Evolutionary conservation across 2,329 filamentous ascomycete species (phyloP).

Genomic region (Phaeosphaeriaceae sp.): DNA sequence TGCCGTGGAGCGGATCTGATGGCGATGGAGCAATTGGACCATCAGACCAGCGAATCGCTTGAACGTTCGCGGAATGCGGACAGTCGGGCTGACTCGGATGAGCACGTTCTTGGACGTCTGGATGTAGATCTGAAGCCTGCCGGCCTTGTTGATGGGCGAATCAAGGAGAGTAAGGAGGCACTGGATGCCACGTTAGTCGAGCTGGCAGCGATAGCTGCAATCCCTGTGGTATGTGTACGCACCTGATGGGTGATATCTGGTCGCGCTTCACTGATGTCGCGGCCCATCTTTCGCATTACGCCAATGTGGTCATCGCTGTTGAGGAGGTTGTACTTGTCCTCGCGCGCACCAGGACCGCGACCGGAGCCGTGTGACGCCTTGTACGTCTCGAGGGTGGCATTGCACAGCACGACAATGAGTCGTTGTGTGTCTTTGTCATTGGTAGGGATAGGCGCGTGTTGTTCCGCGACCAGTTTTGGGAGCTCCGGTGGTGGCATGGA

Average conservation of each 20-base stretch:
- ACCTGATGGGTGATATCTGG: slow-evolving; percentile 99
- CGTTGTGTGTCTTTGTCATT: slow-evolving; percentile 90
- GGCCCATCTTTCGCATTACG: slow-evolving; percentile 99
- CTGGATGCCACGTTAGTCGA: slow-evolving; percentile 58
- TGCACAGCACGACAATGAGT: slow-evolving; percentile 93
- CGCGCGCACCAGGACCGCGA: slow-evolving; percentile 69
- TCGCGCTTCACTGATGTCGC: slow-evolving; percentile 96
- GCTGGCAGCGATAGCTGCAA: slow-evolving; percentile 4
- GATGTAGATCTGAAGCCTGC: slow-evolving; percentile 97
- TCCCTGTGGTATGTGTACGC: slow-evolving; percentile 43
- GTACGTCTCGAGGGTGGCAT: slow-evolving; percentile 97
- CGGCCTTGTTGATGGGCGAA: slow-evolving; percentile 98
- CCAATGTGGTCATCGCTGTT: slow-evolving; percentile 99
- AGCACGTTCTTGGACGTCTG: slow-evolving; percentile 96
- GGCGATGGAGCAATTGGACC: slow-evolving; percentile 94
- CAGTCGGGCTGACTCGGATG: slow-evolving; percentile 97
- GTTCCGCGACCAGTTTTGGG: slow-evolving; percentile 91
- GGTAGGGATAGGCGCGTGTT: slow-evolving; percentile 81
- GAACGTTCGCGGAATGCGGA: slow-evolving; percentile 96
- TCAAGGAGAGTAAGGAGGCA: slow-evolving; percentile 96
- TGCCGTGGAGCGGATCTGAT: slow-evolving; percentile 94
- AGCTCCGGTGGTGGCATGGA: slow-evolving; percentile 91
- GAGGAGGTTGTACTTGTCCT: slow-evolving; percentile 96
- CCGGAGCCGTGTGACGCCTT: slow-evolving; percentile 80
- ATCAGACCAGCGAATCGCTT: slow-evolving; percentile 98